Base-by-base conservation (phyloP, 305 asterid species). In the Fraxinus sp. region DNA sequence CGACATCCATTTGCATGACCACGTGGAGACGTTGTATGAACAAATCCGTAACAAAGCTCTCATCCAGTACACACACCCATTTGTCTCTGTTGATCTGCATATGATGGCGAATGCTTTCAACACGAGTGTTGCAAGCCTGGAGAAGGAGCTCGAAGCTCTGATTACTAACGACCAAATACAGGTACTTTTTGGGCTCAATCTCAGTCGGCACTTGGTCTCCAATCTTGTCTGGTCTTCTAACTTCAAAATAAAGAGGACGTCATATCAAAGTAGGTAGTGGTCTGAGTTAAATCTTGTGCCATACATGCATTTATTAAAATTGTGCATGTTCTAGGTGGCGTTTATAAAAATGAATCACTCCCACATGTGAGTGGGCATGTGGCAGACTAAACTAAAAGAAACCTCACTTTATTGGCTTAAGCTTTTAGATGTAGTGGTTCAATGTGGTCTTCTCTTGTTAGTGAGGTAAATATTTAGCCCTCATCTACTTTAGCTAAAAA, bases 81-180 rank as follows among this genome's bases (percentile, higher is more conserved):
- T 95, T 79, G 89, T 94, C 84, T 96, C 99, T 46, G 99, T 95
- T 76, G 98, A 94, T 87, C 92, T 96, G 77, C 85, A 84, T 74
- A 93, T 92, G 98, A 96, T 96, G 99, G 99, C 98, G 80, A 89
- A 88, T 86, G 99, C 99, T 84, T 95, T 96, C 87, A 93, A 92
- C 86, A 91, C 98, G 18, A 92, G 87, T 75, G 79, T 93, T 78
- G 9, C 96, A 0, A 95, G 93, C 80, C 88, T 96, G 88, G 94
- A 90, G 93, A 96, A 94, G 83, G 99, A 96, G 86, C 98, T 96
- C 39, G 99, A 91, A 88, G 87, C 95, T 78, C 91, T 96, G 83
- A 96, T 96, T 79, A 92, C 98, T 36, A 93, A 95, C 59, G 88
- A 91, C 87, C 96, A 93, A 86, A 93, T 96, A 80, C 99, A 96